These are phyloP conservation scores for Eimeria maxima DNA, from an alignment of 169 alveolate species.

Conservation along the genomic window DNA sequence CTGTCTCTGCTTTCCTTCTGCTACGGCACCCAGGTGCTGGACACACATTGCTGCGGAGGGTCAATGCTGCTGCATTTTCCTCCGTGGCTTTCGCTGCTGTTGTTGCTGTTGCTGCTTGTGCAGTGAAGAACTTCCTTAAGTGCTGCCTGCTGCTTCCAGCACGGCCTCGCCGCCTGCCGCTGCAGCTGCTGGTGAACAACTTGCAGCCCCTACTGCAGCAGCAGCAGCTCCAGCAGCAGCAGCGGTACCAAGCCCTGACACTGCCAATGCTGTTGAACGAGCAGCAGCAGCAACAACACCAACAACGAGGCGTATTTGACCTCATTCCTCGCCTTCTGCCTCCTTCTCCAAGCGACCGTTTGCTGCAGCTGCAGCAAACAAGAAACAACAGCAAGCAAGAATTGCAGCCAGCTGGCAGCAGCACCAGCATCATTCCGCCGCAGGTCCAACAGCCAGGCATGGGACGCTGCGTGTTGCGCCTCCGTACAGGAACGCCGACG, in stretches of 20 bases:
- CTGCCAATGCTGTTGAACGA: constrained; percentile 1
- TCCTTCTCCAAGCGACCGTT: neutral
- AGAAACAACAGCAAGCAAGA: neutral
- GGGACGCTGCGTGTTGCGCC: neutral
- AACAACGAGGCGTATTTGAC: neutral
- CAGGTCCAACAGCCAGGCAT: neutral
- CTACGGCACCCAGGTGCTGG: neutral
- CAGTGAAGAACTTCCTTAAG: constrained; percentile 46
- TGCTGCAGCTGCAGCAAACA: neutral
- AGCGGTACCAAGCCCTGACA: constrained; percentile 1
- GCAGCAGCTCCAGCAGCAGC: constrained; percentile 61
- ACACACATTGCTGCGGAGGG: neutral
- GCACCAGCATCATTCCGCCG: neutral
- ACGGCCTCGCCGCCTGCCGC: constrained; percentile 54
- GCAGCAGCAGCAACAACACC: constrained; percentile 47
- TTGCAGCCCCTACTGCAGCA: constrained; percentile 41
- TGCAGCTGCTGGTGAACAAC: constrained; percentile 37
- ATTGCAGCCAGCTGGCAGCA: constrained; percentile 2
- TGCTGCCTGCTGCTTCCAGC: constrained; percentile 60
- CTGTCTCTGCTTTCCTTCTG: neutral
- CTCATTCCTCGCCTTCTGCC: constrained; percentile 21
- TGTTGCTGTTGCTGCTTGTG: constrained; percentile 7
- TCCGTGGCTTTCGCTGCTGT: neutral
- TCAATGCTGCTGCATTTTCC: neutral
- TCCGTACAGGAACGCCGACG: constrained; percentile 2